Evolutionary conservation across 208 protist species (phyloP), one percentile per base, ranked within the genome.

Genomic region (Trypanosoma avium): DNA sequence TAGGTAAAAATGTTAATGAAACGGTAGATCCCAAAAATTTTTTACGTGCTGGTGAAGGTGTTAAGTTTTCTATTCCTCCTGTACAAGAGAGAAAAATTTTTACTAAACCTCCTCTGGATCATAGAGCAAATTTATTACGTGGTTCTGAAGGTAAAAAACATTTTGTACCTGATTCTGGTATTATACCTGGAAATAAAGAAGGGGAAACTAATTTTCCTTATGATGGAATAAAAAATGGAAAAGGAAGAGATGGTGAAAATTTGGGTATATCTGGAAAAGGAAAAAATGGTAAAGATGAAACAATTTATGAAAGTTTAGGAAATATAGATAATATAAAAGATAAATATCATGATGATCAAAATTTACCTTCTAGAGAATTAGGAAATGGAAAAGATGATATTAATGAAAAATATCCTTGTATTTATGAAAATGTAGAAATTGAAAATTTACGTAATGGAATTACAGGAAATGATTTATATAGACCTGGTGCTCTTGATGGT

Each of bases 71-170:
- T 49, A 81, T 86, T 13, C 80, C 86, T 12, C 75, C 82, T 26
- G 56, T 84, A n/a, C 79, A 78, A 21, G 70, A 93, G n/a, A 68
- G 87, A 26, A 95, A 92, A 54, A 50, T 86, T 35, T 84, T 80
- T 69, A 79, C 66, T 26, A 95, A 89, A 42, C 70, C 73, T 13
- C 63, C 76, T 21, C 38, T 95, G 0, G 79, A 82, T 47, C 70
- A 69, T 24, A 33, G 49, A 19, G 19, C 30, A n/a, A n/a, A 12
- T 17, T 42, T 57, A 17, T 3, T 12, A 8, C 33, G 32, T 35
- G 43, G 30, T 65, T 73, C 10, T 32, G 46, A 19, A 24, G 35
- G 49, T 8, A 35, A 29, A 40, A 15, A 8, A 33, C 0, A 21
- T 33, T 15, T 32, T 3, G 24, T 8, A 3, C n/a, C 22, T 12